These are phyloP conservation scores for Candida wancherniae DNA, from an alignment of 805 yeast genomes.

Conservation along the genomic window DNA sequence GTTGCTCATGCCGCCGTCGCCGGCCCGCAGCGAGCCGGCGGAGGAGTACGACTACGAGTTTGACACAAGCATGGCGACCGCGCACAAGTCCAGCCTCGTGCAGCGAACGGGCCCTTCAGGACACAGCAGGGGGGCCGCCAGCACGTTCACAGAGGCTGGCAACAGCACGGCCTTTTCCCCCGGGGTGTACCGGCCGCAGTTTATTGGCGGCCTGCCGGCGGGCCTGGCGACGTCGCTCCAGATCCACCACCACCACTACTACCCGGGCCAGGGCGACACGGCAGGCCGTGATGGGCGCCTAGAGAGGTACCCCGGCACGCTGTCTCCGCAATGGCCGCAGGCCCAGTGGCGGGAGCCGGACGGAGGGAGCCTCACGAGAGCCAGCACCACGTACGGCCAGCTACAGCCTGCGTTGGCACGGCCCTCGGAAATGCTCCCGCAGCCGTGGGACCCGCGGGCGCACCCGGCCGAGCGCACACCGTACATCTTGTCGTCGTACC, in stretches of 20 bases:
- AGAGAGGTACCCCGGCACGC: too few relatives aligned
- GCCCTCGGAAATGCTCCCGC: slow-evolving; percentile 35
- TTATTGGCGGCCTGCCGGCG: too few relatives aligned
- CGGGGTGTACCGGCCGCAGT: background rate
- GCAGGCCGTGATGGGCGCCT: too few relatives aligned
- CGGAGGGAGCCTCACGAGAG: background rate
- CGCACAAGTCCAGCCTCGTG: too few relatives aligned
- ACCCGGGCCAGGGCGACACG: slow-evolving; percentile 11
- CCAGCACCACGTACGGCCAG: background rate
- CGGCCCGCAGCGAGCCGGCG: slow-evolving; percentile 1
- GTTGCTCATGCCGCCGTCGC: slow-evolving; percentile 27
- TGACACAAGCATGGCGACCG: slow-evolving; percentile 19
- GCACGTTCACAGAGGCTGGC: background rate
- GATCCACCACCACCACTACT: slow-evolving; percentile 48
- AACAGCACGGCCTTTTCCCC: background rate
- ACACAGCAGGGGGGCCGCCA: too few relatives aligned
- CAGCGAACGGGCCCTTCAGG: too few relatives aligned
- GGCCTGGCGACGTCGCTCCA: slow-evolving; percentile 15
- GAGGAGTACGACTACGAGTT: slow-evolving; percentile 22
- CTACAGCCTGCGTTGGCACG: background rate
- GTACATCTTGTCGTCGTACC: slow-evolving; percentile 55
- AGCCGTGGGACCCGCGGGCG: slow-evolving; percentile 54
- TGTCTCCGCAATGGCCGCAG: background rate
- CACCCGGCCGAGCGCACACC: slow-evolving; percentile 50
- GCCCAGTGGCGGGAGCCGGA: background rate